A percentile compares a stretch with the other conserved stretches of the same genome.
These are phyloP conservation scores for Pulveroboletus ravenelii DNA, from an alignment of 768 basidiomycete species.

Conservation along the genomic window DNA sequence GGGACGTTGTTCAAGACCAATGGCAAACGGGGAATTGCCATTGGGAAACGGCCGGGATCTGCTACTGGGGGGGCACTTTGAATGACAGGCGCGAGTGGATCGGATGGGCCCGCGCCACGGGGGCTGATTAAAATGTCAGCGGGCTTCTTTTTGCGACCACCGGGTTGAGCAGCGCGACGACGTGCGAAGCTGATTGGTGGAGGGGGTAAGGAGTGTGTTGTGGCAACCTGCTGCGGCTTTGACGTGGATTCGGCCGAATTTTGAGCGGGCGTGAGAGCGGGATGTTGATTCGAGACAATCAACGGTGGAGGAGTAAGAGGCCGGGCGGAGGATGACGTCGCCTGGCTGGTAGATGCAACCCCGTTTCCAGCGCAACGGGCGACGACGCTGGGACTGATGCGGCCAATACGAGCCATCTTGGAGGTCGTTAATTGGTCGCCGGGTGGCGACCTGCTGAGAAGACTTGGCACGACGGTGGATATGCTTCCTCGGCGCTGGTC, in stretches of 20 bases:
- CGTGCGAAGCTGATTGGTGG: slow-evolving; percentile 76
- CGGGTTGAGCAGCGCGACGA: slow-evolving; percentile 62
- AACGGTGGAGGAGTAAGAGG: slow-evolving; percentile 24
- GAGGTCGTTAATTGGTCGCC: slow-evolving; percentile 27
- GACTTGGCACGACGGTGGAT: slow-evolving; percentile 33
- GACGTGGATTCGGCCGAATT: slow-evolving; percentile 16
- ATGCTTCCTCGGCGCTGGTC: slow-evolving; percentile 66
- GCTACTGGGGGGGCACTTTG: slow-evolving; percentile 71
- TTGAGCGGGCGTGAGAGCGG: slow-evolving; percentile 13
- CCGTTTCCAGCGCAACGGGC: slow-evolving; percentile 27
- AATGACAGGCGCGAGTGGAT: slow-evolving; percentile 60
- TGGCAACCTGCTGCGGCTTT: slow-evolving; percentile 21
- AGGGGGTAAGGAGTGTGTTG: slow-evolving; percentile 48
- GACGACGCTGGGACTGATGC: slow-evolving; percentile 36
- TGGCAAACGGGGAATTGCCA: slow-evolving; percentile 66
- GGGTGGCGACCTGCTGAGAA: slow-evolving; percentile 24
- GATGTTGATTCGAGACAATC: slow-evolving; percentile 24
- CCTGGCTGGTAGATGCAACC: slow-evolving; percentile 21
- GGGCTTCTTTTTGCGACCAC: slow-evolving; percentile 63
- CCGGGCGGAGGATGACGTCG: slow-evolving; percentile 20
- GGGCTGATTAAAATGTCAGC: slow-evolving; percentile 78
- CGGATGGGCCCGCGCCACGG: slow-evolving; percentile 46
- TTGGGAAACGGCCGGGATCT: slow-evolving; percentile 45
- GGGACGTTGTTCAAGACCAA: slow-evolving; percentile 42
- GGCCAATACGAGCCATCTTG: slow-evolving; percentile 28